Evolutionary conservation across 2,329 filamentous ascomycete genomes (phyloP), one percentile per base, ranked within the genome.

Genomic region (Colletotrichum trifolii): DNA sequence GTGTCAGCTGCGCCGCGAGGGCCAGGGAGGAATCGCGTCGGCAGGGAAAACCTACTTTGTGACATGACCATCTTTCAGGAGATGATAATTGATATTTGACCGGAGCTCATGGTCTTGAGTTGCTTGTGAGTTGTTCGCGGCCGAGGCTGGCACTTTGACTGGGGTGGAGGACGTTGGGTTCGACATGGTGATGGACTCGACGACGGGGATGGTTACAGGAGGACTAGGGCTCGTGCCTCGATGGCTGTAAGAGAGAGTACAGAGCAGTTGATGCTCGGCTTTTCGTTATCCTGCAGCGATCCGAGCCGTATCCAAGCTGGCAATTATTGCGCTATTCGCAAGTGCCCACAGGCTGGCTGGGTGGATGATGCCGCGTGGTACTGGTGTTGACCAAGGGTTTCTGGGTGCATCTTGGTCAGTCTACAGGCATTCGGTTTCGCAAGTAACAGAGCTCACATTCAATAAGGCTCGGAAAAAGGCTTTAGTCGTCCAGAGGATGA

Each of bases 101-200:
- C 88, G 81, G 61, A 90, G 76, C 63, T 90, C 87, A 7, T 84
- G 81, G 69, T 90, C 88, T 61, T 87, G 81, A 8, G 86, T 90
- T 6, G 86, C 85, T 54, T 85, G 78, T 13, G 86, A 85, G 75
- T 90, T 87, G 70, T 81, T 84, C 3, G 86, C 81, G n/a, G 85
- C 85, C 38, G 85, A 83, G 7, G 84, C 77, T 12, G 88, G 85
- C 53, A 90, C 85, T 73, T 88, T 88, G 70, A 88, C 85, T 5
- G 87, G 86, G 25, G 86, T 86, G 36, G 85, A 80, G 40, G 84
- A 78, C 57, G 72, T 57, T 71, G 81, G 81, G 53, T 71, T 73
- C 67, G 82, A 81, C 81, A 84, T 83, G 61, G 47, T 73, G 68
- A 49, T 53, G 54, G 39, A 54, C 38, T 38, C 25, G 25, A 25